phyloP scores from a whole-genome alignment of 2,329 filamentous ascomycete genomes.

The Aspergillus spinulosporus region DNA sequence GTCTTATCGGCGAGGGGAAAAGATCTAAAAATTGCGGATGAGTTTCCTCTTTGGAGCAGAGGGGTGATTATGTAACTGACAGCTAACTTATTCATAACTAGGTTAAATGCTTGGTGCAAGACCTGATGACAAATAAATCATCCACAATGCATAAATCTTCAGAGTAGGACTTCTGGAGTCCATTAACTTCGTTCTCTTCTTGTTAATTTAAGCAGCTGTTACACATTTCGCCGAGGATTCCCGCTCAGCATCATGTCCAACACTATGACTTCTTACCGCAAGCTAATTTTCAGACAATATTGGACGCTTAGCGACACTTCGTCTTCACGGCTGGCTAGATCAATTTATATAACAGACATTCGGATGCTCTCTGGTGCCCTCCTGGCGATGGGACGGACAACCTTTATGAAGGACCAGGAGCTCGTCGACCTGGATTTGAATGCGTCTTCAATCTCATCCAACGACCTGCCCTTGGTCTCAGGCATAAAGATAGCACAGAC shows the following conservation, averaged over 20 bases:
- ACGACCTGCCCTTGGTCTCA: conserved; percentile 50
- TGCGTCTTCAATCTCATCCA: conserved; percentile 54
- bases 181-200: not conserved
- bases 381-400: conserved; percentile 1
- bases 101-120: conserved; percentile 4
- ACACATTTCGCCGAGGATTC: too few relatives aligned
- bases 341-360: conserved; percentile 2
- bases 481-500: conserved; percentile 51
- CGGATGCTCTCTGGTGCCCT: conserved; percentile 5
- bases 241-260: too few relatives aligned
- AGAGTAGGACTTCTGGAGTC: not conserved
- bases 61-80: conserved; percentile 16
- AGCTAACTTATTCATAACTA: conserved; percentile 4
- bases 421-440: conserved; percentile 37
- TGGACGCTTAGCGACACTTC: too few relatives aligned
- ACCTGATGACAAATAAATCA: conserved; percentile 9
- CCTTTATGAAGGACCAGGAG: conserved; percentile 10
- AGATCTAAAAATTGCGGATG: conserved; percentile 21
- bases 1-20: conserved; percentile 28
- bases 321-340: too few relatives aligned
- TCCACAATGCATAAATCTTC: not conserved
- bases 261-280: too few relatives aligned
- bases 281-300: too few relatives aligned
- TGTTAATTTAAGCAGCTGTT: not conserved
- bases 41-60: conserved; percentile 20